phyloP scores from a whole-genome alignment of 345 rosid species.

The Melaleuca quinquenervia region DNA sequence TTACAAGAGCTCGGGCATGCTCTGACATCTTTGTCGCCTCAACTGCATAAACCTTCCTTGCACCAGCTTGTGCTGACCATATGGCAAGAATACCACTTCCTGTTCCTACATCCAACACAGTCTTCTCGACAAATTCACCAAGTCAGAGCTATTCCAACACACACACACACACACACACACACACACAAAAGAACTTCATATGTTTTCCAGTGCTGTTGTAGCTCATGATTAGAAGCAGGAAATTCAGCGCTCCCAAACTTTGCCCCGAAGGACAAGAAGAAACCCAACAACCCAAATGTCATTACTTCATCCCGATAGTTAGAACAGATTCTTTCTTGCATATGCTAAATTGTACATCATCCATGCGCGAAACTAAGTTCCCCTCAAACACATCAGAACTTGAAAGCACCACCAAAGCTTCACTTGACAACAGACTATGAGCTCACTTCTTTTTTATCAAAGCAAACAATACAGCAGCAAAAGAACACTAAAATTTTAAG shows the following conservation, averaged over 20 bases:
- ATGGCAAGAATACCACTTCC: constrained; percentile 99
- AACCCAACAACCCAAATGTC: background rate
- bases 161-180: background rate
- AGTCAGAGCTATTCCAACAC: constrained; percentile 3
- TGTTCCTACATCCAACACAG: constrained; percentile 92
- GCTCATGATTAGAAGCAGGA: background rate
- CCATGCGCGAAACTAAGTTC: background rate
- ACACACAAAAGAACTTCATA: background rate
- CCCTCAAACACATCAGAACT: background rate
- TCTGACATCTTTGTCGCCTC: constrained; percentile 95
- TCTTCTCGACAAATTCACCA: constrained; percentile 26
- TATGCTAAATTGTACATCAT: background rate
- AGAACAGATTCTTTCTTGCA: background rate
- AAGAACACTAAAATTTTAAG: background rate
- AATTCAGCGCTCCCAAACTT: background rate
- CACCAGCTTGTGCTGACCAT: constrained; percentile 99
- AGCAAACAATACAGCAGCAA: background rate
- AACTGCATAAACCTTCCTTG: constrained; percentile 93
- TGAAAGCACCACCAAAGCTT: background rate
- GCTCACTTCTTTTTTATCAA: background rate
- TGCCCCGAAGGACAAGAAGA: background rate
- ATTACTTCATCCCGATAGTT: background rate
- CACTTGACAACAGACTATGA: background rate
- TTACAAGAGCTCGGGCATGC: constrained; percentile 81
- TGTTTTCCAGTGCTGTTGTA: background rate